These are phyloP conservation scores for Penicillium flavigenum DNA, from an alignment of 495 filamentous ascomycete genomes.

Conservation along the genomic window DNA sequence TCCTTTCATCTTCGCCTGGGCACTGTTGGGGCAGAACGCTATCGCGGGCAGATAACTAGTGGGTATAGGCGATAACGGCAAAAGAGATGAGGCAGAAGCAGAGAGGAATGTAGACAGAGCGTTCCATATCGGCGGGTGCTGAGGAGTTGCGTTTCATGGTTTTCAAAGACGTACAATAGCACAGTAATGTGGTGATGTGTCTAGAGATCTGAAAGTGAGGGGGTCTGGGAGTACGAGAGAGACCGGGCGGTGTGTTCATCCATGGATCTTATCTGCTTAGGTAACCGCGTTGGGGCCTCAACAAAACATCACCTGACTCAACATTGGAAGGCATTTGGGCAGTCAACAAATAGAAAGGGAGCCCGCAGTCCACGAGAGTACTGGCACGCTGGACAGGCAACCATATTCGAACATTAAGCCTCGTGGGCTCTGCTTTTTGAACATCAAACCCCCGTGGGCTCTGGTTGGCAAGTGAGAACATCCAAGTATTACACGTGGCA, in stretches of 20 bases:
- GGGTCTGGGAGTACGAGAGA: slow-evolving; percentile 2
- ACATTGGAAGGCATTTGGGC: background rate
- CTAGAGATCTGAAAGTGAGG: background rate
- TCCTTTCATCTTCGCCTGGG: slow-evolving; percentile 6
- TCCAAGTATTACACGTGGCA: background rate
- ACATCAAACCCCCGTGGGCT: background rate
- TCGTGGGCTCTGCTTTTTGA: background rate
- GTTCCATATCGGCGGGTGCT: slow-evolving; percentile 35
- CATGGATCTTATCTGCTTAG: slow-evolving; percentile 4
- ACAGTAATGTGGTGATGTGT: background rate
- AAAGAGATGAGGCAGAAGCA: slow-evolving; percentile 48
- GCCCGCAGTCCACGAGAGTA: background rate
- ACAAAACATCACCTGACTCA: slow-evolving; percentile 15
- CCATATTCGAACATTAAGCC: background rate
- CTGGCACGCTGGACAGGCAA: background rate
- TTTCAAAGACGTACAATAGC: background rate
- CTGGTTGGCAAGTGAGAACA: background rate
- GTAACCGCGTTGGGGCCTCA: slow-evolving; percentile 17
- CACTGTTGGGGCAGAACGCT: slow-evolving; percentile 7
- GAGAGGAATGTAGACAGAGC: slow-evolving; percentile 42
- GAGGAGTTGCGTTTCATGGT: slow-evolving; percentile 24
- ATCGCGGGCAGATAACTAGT: slow-evolving; percentile 23
- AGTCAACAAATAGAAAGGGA: too few relatives aligned
- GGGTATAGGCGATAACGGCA: slow-evolving; percentile 43
- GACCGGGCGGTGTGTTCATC: slow-evolving; percentile 4